Evolutionary conservation across 208 protist species (phyloP).

Genomic region (Wallacemonas sp.): DNA sequence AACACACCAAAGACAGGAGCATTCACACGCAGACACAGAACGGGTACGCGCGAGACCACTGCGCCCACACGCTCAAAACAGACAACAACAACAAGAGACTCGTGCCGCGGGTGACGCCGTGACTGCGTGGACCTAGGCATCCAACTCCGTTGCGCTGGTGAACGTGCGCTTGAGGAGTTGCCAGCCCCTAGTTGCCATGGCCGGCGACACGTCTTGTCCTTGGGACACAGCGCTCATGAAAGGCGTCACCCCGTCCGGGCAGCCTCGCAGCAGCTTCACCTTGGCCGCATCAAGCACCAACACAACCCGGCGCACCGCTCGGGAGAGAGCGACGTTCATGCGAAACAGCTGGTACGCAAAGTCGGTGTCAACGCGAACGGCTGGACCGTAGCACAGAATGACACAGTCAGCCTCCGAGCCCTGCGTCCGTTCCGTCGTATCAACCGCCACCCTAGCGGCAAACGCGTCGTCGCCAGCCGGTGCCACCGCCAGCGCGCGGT

Average conservation of each 20-base stretch:
- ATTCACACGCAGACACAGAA: too few relatives aligned
- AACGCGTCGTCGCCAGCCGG: too few relatives aligned
- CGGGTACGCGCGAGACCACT: too few relatives aligned
- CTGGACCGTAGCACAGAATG: slow-evolving; percentile 12
- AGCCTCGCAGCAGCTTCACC: background rate
- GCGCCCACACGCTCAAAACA: too few relatives aligned
- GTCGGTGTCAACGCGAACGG: background rate
- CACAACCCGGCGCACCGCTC: slow-evolving; percentile 1
- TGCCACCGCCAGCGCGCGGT: background rate
- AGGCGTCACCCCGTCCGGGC: background rate
- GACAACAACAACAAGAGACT: too few relatives aligned
- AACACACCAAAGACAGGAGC: too few relatives aligned
- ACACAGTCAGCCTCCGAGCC: slow-evolving; percentile 11
- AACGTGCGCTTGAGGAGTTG: background rate
- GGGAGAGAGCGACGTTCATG: slow-evolving; percentile 19
- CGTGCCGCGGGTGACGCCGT: too few relatives aligned
- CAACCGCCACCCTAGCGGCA: background rate
- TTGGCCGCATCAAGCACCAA: slow-evolving; percentile 7
- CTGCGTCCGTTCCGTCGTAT: slow-evolving; percentile 15
- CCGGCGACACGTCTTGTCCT: background rate
- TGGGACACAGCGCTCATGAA: background rate
- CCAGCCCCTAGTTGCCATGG: background rate
- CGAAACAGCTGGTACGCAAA: slow-evolving; percentile 15
- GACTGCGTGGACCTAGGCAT: too few relatives aligned
- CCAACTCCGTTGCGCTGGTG: background rate